Base-by-base conservation (phyloP, 805 yeast genomes). In the Starmerella vaccinii region DNA sequence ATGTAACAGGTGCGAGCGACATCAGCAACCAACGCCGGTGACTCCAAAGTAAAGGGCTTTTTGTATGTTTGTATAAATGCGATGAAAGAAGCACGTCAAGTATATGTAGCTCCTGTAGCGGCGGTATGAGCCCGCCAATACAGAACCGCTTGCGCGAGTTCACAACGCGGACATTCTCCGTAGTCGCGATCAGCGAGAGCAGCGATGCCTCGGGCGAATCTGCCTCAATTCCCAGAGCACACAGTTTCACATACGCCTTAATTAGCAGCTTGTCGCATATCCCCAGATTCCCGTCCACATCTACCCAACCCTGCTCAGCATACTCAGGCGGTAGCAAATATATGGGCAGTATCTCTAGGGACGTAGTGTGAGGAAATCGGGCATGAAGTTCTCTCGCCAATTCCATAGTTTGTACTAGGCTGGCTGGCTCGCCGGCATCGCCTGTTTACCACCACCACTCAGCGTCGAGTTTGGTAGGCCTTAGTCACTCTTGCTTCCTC, bases 41-140 rank as follows among this genome's bases (percentile, higher is more conserved):
- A 42, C 61, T 56, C 74, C 74, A 70, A 23, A 70, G 57, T 53
- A 63, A 52, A 9, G 74, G 68, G 49, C 68, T 62, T 49, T 70
- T 70, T 24, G 67, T 61, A 45, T 68, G 72, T 47, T 64, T 66
- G 26, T 55, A 57, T 24, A 66, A 54, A 18, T 65, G 67, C 7
- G 72, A 69, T 12, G 54, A 22, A 26, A 65, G 59, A 19, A 67
- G 49, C 16, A 64, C 48, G 18, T 57, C 58, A 9, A 59, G 56
- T 12, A 61, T 10, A 30, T 57, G 56, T 47, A 64, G 53, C 24
- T 67, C 70, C 1, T 33, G 54, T 3, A 5, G n/a, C 10, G 46
- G 51, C 5, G 15, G 19, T 13, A 52, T 29, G 5, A 21, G 47
- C 21, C 55, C 51, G 7, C 27, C 16, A 16, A 42, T 9, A 10